Conservation (phyloP, 306 rosid genomes). For the Gastrolobium bilobum region DNA sequence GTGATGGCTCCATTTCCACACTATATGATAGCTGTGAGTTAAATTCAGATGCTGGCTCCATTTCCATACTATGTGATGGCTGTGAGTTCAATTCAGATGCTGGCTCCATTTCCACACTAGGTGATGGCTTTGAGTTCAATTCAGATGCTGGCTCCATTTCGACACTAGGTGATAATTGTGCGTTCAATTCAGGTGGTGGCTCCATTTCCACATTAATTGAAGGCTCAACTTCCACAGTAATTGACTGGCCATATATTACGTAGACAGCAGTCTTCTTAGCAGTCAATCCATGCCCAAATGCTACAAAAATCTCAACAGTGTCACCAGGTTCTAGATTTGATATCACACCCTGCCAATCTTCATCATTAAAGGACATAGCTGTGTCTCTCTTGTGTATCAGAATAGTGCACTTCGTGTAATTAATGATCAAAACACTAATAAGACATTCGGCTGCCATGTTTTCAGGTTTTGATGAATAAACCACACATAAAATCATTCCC, state of each 20-base stretch:
- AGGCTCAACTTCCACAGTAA: background rate
- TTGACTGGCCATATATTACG: conserved; percentile 1
- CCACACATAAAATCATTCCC: conserved; percentile 43
- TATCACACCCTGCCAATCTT: conserved; percentile 30
- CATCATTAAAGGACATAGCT: conserved; percentile 36
- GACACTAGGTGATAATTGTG: no score
- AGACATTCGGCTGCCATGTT: background rate
- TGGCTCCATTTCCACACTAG: background rate
- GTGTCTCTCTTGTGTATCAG: conserved; percentile 40
- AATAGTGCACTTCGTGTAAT: conserved; percentile 28
- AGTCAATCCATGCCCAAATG: conserved; percentile 14
- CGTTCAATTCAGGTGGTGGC: no score
- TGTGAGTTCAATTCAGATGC: no score
- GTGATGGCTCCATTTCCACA: background rate
- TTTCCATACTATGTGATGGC: no score
- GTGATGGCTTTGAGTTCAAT: no score
- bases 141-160: background rate
- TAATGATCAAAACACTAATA: conserved; percentile 4
- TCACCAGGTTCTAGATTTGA: conserved; percentile 30
- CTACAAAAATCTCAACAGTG: conserved; percentile 33
- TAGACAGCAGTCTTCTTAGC: conserved; percentile 12
- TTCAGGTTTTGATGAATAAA: conserved; percentile 29
- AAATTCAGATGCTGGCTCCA: background rate
- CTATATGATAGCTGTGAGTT: no score
- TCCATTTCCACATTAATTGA: background rate